Base-by-base conservation (phyloP, 768 basidiomycete genomes). In the Tricholoma flavovirens region DNA sequence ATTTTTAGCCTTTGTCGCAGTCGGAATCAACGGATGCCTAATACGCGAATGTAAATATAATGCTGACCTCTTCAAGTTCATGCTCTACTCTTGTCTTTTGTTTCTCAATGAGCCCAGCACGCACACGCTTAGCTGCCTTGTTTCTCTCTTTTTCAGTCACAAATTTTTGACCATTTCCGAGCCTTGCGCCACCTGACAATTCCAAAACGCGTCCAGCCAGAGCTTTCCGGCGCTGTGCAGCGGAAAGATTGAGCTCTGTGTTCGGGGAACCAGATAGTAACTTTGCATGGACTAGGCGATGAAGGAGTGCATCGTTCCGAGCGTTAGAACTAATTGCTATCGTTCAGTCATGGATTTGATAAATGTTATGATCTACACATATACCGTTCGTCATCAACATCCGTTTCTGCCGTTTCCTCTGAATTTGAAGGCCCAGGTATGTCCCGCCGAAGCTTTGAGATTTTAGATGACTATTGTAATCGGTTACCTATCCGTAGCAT, bases 171-270 rank as follows among this genome's bases (percentile, higher is more conserved):
- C 91, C 91, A 59, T 84, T 87, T 4, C 91, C 91, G 10, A 93
- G 70, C 62, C 81, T 88, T 10, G 79, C 84, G 21, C 73, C 72
- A 12, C 87, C 88, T 8, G 86, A 71, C 7, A 90, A 69, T 64
- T 93, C 91, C 46, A 90, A 65, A 14, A 93, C 76, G 46, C 91
- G 87, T 15, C 91, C 91, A 26, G 84, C 83, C 32, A 93, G 66
- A 0, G 90, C 89, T 66, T 86, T 91, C 38, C 80, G 81, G 30
- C 82, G 82, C 60, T 89, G 78, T 4, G 87, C 88, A 24, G 85
- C 79, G 15, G 80, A 78, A 53, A 88, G 63, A 55, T 84, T 67
- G 15, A 90, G 73, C 3, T 86, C 83, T 2, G 79, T 71, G 64
- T 84, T 77, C 7, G 86, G 68, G 5, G 88, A 89, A 9, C 87